Percentiles rank a stretch among this genome's conserved stretches.
Evolutionary conservation across 306 rosid genomes (phyloP).

Genomic region (Prinsepia uniflora): DNA sequence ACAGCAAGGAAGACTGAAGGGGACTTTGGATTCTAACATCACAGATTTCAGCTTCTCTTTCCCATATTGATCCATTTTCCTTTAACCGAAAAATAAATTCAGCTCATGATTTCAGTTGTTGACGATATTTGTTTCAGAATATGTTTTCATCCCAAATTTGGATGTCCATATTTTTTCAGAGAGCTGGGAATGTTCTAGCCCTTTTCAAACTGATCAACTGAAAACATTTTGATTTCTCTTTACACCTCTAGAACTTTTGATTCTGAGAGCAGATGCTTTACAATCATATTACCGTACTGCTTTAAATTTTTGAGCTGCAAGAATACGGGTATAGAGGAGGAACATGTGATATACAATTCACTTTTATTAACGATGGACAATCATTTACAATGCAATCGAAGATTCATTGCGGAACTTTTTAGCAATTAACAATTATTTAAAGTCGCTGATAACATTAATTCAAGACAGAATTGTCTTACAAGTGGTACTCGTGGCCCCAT

Average conservation of each 20-base stretch:
- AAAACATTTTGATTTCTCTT: not conserved
- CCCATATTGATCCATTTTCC: not conserved
- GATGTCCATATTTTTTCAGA: not conserved
- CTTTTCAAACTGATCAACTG: not conserved
- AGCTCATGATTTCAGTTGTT: not conserved
- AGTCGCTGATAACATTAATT: too few relatives aligned
- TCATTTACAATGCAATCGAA: too few relatives aligned
- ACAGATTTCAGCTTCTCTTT: not conserved
- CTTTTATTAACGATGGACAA: too few relatives aligned
- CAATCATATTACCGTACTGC: not conserved
- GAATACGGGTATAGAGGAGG: too few relatives aligned
- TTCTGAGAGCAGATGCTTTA: too few relatives aligned
- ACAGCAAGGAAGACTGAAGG: not conserved
- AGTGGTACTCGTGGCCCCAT: not conserved
- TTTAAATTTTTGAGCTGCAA: too few relatives aligned
- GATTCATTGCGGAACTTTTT: too few relatives aligned
- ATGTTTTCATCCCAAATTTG: not conserved
- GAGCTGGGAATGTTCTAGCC: too few relatives aligned
- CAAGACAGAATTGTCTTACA: not conserved
- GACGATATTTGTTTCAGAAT: not conserved
- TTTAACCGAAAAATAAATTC: not conserved
- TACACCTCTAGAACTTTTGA: too few relatives aligned
- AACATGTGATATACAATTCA: too few relatives aligned
- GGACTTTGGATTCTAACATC: not conserved
- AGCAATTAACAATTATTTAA: too few relatives aligned